Evolutionary conservation across 148 eudicot species (phyloP).

Genomic region (Talinum fruticosum): DNA sequence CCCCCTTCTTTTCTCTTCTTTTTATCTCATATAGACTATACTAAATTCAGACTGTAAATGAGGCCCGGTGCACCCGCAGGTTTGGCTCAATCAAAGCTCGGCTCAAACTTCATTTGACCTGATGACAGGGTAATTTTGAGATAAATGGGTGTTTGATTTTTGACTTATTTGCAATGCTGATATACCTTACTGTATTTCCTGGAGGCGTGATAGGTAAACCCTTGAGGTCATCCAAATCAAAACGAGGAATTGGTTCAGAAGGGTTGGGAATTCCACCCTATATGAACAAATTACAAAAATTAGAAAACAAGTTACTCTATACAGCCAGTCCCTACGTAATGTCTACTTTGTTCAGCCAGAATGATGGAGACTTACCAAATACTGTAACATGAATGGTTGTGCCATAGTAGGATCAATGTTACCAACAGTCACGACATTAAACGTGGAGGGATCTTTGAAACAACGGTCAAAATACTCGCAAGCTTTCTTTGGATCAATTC

Average conservation of each 20-base stretch:
- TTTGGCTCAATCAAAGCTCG: no score
- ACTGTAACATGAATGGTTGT: slow-evolving; percentile 63
- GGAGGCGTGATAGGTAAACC: slow-evolving; percentile 86
- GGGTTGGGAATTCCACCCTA: slow-evolving; percentile 92
- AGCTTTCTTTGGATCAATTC: slow-evolving; percentile 75
- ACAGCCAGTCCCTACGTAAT: not conserved
- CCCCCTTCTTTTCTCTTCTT: no score
- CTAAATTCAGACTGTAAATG: no score
- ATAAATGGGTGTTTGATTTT: no score
- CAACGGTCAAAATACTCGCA: slow-evolving; percentile 71
- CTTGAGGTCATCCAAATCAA: slow-evolving; percentile 67
- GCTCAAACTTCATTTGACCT: no score
- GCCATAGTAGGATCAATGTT: slow-evolving; percentile 67
- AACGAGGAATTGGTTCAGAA: slow-evolving; percentile 41
- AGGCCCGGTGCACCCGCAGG: no score
- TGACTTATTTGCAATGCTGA: not conserved
- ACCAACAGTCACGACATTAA: slow-evolving; percentile 73
- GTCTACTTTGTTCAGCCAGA: slow-evolving; percentile 3
- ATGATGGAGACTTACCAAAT: slow-evolving; percentile 60
- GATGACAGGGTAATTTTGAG: not conserved
- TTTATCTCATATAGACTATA: no score
- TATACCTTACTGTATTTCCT: slow-evolving; percentile 50
- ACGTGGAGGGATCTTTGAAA: slow-evolving; percentile 82
- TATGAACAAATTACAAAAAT: slow-evolving; percentile 18
- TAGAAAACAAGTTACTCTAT: slow-evolving; percentile 9